A percentile compares a stretch with the other conserved stretches of the same genome.
phyloP scores from a whole-genome alignment of 257 asterid species.

The Osmanthus fragrans region DNA sequence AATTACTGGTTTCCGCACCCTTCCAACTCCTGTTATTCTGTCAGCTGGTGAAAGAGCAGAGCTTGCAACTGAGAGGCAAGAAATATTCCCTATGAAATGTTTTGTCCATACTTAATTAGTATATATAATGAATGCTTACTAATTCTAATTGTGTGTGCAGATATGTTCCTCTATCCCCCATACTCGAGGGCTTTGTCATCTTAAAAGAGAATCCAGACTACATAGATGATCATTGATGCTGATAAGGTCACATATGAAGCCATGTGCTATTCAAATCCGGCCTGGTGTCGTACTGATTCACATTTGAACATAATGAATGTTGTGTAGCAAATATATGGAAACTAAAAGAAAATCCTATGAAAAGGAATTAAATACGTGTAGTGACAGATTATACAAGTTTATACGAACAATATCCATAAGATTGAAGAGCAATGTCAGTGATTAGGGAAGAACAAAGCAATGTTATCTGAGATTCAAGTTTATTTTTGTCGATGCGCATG shows the following conservation, averaged over 20 bases:
- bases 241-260: background rate
- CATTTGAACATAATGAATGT: too few relatives aligned
- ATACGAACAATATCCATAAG: background rate
- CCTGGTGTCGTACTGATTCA: background rate
- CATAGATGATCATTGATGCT: slow-evolving; percentile 55
- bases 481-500: too few relatives aligned
- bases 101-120: background rate
- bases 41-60: slow-evolving; percentile 96
- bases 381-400: background rate
- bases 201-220: slow-evolving; percentile 85
- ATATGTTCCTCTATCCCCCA: slow-evolving; percentile 80
- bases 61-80: slow-evolving; percentile 91
- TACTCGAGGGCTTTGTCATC: slow-evolving; percentile 94
- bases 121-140: background rate
- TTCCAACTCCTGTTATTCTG: slow-evolving; percentile 85
- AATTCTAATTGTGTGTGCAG: slow-evolving; percentile 33
- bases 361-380: background rate
- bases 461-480: too few relatives aligned
- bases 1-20: slow-evolving; percentile 92
- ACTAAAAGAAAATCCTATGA: background rate
- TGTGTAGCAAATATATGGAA: background rate
- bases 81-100: background rate
- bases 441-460: too few relatives aligned
- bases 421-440: background rate
- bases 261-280: background rate